phyloP scores from a whole-genome alignment of 2,329 filamentous ascomycete species.

The Lasiodiplodia sp. region DNA sequence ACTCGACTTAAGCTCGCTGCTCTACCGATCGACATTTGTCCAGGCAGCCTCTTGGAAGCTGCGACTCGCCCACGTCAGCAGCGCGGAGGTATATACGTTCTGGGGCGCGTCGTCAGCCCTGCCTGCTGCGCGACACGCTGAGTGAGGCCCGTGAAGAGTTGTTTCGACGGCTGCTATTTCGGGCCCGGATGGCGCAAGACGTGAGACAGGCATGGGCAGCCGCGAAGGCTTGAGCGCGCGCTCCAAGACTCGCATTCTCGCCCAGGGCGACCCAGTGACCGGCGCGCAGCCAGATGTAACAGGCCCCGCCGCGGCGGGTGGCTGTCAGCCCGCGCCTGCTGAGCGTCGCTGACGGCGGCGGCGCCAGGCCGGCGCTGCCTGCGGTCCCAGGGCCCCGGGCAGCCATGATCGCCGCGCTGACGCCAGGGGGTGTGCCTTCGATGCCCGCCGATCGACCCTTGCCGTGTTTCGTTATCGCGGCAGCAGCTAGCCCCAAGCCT shows the following conservation, averaged over 20 bases:
- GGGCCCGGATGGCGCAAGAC: constrained; percentile 19
- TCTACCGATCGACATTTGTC: constrained; percentile 10
- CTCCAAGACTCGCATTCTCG: constrained; percentile 13
- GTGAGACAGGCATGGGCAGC: constrained; percentile 19
- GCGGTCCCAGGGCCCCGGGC: constrained; percentile 12
- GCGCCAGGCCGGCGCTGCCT: constrained; percentile 4
- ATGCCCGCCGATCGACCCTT: constrained; percentile 27
- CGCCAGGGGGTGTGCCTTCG: neutral
- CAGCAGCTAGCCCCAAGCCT: constrained; percentile 28
- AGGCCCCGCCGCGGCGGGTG: constrained; percentile 13
- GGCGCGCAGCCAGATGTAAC: constrained; percentile 12
- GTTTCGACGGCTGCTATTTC: constrained; percentile 26
- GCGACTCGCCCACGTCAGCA: constrained; percentile 24
- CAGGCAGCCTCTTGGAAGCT: constrained; percentile 18
- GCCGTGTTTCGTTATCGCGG: constrained; percentile 29
- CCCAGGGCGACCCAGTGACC: constrained; percentile 7
- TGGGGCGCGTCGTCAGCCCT: constrained; percentile 25
- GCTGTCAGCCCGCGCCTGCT: constrained; percentile 23
- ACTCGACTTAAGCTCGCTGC: constrained; percentile 14
- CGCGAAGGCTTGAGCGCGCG: constrained; percentile 1
- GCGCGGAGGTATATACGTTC: constrained; percentile 21
- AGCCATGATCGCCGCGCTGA: constrained; percentile 21
- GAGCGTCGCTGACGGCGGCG: constrained; percentile 27
- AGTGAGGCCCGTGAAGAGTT: constrained; percentile 25
- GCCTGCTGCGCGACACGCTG: constrained; percentile 24